Percentiles rank a stretch among this genome's conserved stretches.
Evolutionary conservation across 306 rosid species (phyloP).

Genomic region (Acacia acuminata): DNA sequence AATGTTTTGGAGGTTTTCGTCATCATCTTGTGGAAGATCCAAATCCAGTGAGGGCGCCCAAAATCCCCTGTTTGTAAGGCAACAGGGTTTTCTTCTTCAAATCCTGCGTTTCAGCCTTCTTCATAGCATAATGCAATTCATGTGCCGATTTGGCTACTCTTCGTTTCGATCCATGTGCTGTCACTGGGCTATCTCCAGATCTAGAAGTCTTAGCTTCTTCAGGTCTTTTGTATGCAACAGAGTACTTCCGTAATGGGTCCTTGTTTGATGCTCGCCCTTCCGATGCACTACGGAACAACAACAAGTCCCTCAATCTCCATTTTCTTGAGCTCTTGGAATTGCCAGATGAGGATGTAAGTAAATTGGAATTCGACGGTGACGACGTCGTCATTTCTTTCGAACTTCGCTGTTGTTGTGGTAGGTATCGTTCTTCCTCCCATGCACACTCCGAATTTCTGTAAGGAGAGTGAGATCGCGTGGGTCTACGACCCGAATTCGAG

Average conservation of each 20-base stretch:
- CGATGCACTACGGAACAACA: constrained; percentile 84
- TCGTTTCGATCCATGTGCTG: constrained; percentile 30
- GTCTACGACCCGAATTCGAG: constrained; percentile 55
- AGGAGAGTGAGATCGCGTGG: constrained; percentile 79
- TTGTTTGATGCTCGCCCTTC: constrained; percentile 80
- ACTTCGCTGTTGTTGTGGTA: constrained; percentile 28
- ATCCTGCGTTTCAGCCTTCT: constrained; percentile 73
- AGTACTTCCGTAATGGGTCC: constrained; percentile 60
- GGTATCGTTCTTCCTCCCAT: constrained; percentile 47
- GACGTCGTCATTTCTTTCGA: constrained; percentile 17
- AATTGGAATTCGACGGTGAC: neutral
- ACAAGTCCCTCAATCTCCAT: constrained; percentile 76
- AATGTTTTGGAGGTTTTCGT: constrained; percentile 2
- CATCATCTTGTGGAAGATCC: constrained; percentile 42
- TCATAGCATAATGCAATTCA: constrained; percentile 70
- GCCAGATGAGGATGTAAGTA: constrained; percentile 6
- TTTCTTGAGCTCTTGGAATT: constrained; percentile 52
- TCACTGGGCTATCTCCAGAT: constrained; percentile 37
- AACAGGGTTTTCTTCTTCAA: constrained; percentile 83
- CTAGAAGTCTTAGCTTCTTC: constrained; percentile 55
- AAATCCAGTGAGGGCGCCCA: constrained; percentile 76
- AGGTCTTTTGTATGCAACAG: constrained; percentile 37
- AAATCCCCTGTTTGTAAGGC: constrained; percentile 85
- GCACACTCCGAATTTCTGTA: constrained; percentile 47
- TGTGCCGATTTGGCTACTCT: constrained; percentile 59